Conservation (phyloP, 148 eudicot species). For the Heliamphora exappendiculata region DNA sequence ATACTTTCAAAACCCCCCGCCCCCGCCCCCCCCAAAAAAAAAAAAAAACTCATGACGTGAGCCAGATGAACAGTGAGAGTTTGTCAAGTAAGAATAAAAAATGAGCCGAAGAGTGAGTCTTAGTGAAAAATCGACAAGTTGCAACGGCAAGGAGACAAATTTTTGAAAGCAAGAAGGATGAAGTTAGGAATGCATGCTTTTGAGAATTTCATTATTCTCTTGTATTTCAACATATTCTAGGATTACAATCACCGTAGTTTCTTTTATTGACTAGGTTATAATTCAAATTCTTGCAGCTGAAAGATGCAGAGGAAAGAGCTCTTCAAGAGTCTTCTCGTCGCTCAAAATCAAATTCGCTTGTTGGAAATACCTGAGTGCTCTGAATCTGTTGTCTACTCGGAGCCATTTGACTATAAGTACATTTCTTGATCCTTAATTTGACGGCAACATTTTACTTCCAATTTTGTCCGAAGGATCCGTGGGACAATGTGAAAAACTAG, state of each 20-base stretch:
- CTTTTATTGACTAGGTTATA: background rate
- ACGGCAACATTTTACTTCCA: conserved; percentile 18
- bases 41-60: too few species aligned
- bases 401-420: conserved; percentile 29
- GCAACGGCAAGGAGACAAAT: too few species aligned
- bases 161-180: conserved; percentile 1
- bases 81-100: too few species aligned
- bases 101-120: too few species aligned
- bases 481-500: conserved; percentile 9
- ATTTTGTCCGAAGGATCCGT: conserved; percentile 24
- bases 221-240: background rate
- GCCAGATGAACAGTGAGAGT: too few species aligned
- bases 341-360: background rate
- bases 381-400: conserved; percentile 5
- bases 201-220: background rate
- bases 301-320: conserved; percentile 47
- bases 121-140: too few species aligned
- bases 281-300: conserved; percentile 25
- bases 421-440: conserved; percentile 20
- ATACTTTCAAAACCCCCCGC: too few species aligned
- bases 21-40: too few species aligned
- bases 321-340: conserved; percentile 13
- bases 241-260: background rate
- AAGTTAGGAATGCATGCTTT: background rate
- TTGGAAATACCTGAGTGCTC: conserved; percentile 7